Percentiles rank a stretch among this genome's conserved stretches.
Conservation (phyloP, 1,284 basidiomycete species). For the Apiotrichum gracile region DNA sequence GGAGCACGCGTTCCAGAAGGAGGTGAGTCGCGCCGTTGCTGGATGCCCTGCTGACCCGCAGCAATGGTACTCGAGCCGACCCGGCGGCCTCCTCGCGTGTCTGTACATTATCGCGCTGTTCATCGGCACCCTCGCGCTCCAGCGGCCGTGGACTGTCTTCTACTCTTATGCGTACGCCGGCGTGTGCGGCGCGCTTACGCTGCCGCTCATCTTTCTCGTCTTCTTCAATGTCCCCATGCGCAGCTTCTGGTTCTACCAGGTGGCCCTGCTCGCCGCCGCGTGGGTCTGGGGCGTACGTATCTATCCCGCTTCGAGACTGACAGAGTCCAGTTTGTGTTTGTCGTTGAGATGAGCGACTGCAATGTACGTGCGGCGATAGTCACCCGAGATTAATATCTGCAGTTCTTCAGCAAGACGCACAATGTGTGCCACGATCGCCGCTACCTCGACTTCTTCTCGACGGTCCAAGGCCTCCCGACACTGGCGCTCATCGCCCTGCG, state of each 20-base stretch:
- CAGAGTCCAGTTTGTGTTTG: constrained; percentile 17
- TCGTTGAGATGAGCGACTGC: constrained; percentile 30
- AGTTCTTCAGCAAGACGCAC: neutral
- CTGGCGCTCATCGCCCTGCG: constrained; percentile 71
- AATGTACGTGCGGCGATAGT: neutral
- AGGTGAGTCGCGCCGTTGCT: constrained; percentile 25
- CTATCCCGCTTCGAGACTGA: neutral
- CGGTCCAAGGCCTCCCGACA: constrained; percentile 56
- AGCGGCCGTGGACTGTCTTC: neutral
- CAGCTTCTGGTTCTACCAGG: constrained; percentile 30
- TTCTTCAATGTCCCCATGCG: constrained; percentile 24
- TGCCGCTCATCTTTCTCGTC: constrained; percentile 37
- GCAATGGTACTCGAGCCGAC: neutral
- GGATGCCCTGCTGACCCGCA: neutral
- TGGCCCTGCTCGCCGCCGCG: constrained; percentile 29
- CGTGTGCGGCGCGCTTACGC: constrained; percentile 33
- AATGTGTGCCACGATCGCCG: neutral
- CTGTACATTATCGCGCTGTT: neutral
- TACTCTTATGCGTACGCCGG: constrained; percentile 30
- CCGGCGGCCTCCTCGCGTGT: neutral
- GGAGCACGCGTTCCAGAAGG: constrained; percentile 35
- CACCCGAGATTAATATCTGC: neutral
- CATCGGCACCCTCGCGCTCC: neutral
- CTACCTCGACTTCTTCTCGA: constrained; percentile 5
- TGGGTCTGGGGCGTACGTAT: constrained; percentile 33